These are phyloP conservation scores for Penicillium sp. DNA, from an alignment of 2,329 filamentous ascomycete species.

Conservation along the genomic window DNA sequence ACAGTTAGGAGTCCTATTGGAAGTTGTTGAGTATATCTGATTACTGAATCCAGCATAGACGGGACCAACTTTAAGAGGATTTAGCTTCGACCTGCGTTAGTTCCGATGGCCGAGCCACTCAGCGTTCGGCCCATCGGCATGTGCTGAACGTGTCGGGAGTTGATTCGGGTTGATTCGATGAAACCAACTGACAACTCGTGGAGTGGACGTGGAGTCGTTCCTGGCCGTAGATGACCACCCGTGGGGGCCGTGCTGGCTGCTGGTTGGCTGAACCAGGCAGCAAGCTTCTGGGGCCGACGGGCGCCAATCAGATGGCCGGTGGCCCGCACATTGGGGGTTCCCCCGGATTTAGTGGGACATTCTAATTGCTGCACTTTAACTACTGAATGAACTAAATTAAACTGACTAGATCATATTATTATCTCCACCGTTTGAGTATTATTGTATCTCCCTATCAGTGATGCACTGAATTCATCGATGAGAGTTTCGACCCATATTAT, in stretches of 20 bases:
- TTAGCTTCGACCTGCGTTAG: constrained; percentile 29
- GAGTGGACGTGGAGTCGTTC: not conserved
- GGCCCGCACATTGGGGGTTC: constrained; percentile 25
- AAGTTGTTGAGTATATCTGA: no score
- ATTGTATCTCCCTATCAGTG: not conserved
- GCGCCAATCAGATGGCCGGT: constrained; percentile 26
- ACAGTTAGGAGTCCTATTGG: no score
- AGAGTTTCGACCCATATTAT: not conserved
- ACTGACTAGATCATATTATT: not conserved
- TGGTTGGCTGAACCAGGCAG: constrained; percentile 16
- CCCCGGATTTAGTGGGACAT: constrained; percentile 26
- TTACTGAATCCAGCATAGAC: not conserved
- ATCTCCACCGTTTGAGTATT: not conserved
- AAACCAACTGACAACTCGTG: not conserved
- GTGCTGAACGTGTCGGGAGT: constrained; percentile 14
- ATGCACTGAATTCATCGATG: not conserved
- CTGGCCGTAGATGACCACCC: constrained; percentile 18
- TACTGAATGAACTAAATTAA: no score
- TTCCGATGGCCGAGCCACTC: constrained; percentile 21
- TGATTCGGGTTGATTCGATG: not conserved
- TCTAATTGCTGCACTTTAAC: no score
- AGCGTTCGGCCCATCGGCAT: constrained; percentile 20
- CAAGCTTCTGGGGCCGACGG: not conserved
- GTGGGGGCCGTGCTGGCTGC: constrained; percentile 16
- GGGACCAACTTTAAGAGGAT: constrained; percentile 32